A percentile compares a stretch with the other conserved stretches of the same genome.
Evolutionary conservation across 805 yeast genomes (phyloP).

Genomic region (Ogataea paraovalis): DNA sequence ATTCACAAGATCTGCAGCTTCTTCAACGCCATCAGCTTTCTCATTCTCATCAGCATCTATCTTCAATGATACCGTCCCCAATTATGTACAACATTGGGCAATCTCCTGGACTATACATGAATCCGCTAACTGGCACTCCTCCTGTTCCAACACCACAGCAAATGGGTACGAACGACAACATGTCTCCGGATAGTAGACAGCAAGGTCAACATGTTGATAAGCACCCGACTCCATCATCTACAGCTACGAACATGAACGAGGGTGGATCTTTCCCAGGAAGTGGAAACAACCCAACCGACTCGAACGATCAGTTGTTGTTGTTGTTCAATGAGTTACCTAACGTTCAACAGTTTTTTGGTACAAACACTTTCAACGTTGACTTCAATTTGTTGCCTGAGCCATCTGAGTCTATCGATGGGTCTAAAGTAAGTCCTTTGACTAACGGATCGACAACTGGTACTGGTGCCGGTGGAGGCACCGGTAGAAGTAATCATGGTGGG

Average conservation of each 20-base stretch:
- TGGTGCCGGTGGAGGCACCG: not conserved
- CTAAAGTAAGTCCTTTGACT: not conserved
- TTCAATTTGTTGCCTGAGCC: constrained; percentile 1
- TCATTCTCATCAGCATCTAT: not conserved
- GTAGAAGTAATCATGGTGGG: not conserved
- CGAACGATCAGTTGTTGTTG: constrained; percentile 14
- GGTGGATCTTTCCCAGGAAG: constrained; percentile 1
- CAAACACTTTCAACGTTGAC: constrained; percentile 4
- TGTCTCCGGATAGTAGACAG: not conserved
- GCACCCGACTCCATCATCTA: not conserved
- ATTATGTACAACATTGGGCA: not conserved
- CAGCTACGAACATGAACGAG: not conserved
- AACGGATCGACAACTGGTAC: not conserved
- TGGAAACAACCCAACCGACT: not conserved
- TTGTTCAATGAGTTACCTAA: constrained; percentile 18
- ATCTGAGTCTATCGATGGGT: not conserved
- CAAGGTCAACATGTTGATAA: not conserved
- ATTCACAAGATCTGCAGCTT: not conserved
- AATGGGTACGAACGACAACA: not conserved
- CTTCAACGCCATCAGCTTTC: not conserved
- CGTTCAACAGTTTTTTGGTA: constrained; percentile 15
- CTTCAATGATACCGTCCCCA: not conserved
- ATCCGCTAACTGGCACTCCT: not conserved
- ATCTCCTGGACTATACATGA: not conserved
- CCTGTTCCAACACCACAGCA: not conserved